These are phyloP conservation scores for Tephrocybe sp. DNA, from an alignment of 768 basidiomycete species.

Conservation along the genomic window DNA sequence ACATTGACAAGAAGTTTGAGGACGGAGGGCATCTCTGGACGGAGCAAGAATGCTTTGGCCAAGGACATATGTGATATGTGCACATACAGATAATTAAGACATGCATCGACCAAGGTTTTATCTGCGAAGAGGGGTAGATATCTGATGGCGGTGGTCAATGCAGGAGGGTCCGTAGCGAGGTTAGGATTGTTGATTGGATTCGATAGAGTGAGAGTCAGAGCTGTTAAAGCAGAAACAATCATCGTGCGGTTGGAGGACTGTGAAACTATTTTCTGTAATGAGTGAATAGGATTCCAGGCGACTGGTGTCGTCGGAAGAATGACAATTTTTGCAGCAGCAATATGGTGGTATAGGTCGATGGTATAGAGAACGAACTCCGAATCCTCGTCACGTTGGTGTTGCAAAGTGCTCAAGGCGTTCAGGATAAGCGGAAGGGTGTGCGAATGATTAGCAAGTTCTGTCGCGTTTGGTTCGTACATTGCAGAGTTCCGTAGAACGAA, in stretches of 20 bases:
- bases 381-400: conserved; percentile 61
- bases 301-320: conserved; percentile 29
- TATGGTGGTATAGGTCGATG: conserved; percentile 67
- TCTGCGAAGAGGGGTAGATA: conserved; percentile 75
- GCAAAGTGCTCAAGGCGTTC: conserved; percentile 60
- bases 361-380: conserved; percentile 69
- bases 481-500: conserved; percentile 85
- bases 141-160: conserved; percentile 60
- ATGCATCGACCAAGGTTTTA: conserved; percentile 65
- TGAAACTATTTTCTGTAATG: conserved; percentile 53
- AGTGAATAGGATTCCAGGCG: conserved; percentile 49
- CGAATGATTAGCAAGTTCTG: conserved; percentile 54
- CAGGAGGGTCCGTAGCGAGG: conserved; percentile 52
- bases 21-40: conserved; percentile 66
- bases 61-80: conserved; percentile 73
- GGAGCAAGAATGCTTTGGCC: conserved; percentile 75
- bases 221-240: conserved; percentile 61
- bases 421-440: conserved; percentile 67
- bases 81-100: conserved; percentile 70
- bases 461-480: conserved; percentile 64
- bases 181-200: conserved; percentile 57
- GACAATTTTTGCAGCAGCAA: conserved; percentile 47
- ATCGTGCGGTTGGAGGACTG: conserved; percentile 70
- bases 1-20: conserved; percentile 66
- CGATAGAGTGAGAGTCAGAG: conserved; percentile 60